Base-by-base conservation (phyloP, 73 alveolate genomes). In the Paramecium sonneborni region DNA sequence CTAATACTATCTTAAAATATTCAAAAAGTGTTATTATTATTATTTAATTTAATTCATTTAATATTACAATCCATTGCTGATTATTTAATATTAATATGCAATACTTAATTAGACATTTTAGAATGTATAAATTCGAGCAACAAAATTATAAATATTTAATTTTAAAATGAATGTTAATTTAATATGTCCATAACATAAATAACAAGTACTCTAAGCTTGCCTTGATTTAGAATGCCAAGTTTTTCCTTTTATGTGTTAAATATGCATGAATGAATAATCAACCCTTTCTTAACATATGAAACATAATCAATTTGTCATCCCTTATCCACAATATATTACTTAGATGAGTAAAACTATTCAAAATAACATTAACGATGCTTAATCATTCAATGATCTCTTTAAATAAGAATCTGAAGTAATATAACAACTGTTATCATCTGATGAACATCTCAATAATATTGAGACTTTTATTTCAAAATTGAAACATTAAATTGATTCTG, bases 161-260 rank as follows among this genome's bases (percentile, higher is more conserved):
- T 23, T 72, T 34, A 2, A 72, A 28, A 72, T 72, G 55, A 72
- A 72, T 72, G 58, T 74, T 28, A 74, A 74, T 74, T 37, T 74
- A 37, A 37, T 37, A 23, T 79, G 90, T 79, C 76, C 90, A 2
- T 12, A 79, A 34, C 90, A 79, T 23, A 79, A 79, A 79, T 43
- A 43, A 79, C 28, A 39, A 3, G 72, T 79, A 21, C 39, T 15
- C 0, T 21, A n/a, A n/a, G n/a, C n/a, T n/a, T n/a, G n/a, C n/a
- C n/a, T 79, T 18, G 90, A 79, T 79, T 23, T 79, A 79, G 74
- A 39, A 41, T 79, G 90, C 28, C 2, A 21, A 38, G 44, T 21
- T 5, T 43, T 43, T 46, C 90, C 90, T 11, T 79, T 79, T 79
- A 43, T 43, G 69, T 79, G 90, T 34, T 21, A 39, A 43, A 23